These are phyloP conservation scores for Gamarada debralockiae DNA, from an alignment of 495 filamentous ascomycete species.

Conservation along the genomic window DNA sequence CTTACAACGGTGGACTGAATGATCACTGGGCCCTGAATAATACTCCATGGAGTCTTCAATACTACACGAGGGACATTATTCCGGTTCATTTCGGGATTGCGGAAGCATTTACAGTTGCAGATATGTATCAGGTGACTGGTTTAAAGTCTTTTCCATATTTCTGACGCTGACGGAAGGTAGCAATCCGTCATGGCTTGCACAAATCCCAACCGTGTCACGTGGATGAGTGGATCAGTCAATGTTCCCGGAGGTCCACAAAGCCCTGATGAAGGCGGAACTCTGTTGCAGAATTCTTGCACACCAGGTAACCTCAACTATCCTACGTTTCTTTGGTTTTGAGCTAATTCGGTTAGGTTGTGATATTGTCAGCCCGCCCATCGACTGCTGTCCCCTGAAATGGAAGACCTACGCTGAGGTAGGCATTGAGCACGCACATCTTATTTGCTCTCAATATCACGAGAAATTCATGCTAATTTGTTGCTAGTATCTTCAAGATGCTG, in stretches of 20 bases:
- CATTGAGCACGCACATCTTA: no score
- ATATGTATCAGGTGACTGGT: slow-evolving; percentile 33
- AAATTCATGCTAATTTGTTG: no score
- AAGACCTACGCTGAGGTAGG: slow-evolving; percentile 19
- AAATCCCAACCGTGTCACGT: slow-evolving; percentile 29
- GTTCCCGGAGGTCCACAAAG: slow-evolving; percentile 24
- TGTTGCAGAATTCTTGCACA: slow-evolving; percentile 32
- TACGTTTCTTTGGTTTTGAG: background rate
- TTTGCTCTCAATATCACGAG: no score
- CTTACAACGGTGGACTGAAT: slow-evolving; percentile 23
- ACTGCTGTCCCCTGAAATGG: slow-evolving; percentile 29
- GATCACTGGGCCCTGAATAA: slow-evolving; percentile 27
- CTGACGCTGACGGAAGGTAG: no score
- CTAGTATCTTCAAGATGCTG: slow-evolving; percentile 28
- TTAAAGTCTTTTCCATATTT: no score
- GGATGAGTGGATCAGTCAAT: slow-evolving; percentile 29
- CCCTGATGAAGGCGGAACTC: slow-evolving; percentile 21
- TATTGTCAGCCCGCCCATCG: no score
- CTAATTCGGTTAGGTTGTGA: slow-evolving; percentile 29
- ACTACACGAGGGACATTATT: slow-evolving; percentile 26
- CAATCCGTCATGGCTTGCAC: no score
- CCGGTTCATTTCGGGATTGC: slow-evolving; percentile 30
- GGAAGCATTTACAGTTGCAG: slow-evolving; percentile 29
- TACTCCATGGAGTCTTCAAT: slow-evolving; percentile 26
- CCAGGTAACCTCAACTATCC: slow-evolving; percentile 2